Evolutionary conservation across 192 early-diverging fungal genomes (phyloP).

Genomic region (Linnemannia elongata): DNA sequence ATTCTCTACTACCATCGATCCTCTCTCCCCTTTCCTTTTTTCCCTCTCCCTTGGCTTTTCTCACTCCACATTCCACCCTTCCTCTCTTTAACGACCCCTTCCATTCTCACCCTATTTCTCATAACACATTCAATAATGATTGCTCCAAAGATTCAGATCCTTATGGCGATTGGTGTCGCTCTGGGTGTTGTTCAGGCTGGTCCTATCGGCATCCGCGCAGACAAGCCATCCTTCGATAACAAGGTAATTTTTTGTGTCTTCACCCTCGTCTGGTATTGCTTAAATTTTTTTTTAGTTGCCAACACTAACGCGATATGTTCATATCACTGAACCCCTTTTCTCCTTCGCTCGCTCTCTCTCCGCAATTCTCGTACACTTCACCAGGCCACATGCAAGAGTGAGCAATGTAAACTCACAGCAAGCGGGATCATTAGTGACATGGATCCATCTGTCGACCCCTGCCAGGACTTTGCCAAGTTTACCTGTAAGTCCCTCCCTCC

Average conservation of each 20-base stretch:
- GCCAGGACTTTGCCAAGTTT: constrained; percentile 73
- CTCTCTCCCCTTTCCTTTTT: too few relatives aligned
- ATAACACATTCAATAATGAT: background rate
- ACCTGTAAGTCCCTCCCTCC: constrained; percentile 57
- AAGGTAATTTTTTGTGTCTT: background rate
- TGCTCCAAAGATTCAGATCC: background rate
- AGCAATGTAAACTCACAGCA: constrained; percentile 64
- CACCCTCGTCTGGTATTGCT: too few relatives aligned
- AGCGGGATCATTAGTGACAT: constrained; percentile 60
- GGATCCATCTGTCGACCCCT: constrained; percentile 67
- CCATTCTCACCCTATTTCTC: too few relatives aligned
- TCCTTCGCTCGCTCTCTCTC: background rate
- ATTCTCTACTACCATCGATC: too few relatives aligned
- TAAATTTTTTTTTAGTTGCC: too few relatives aligned
- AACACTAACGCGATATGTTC: background rate
- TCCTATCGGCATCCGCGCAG: background rate
- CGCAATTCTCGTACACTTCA: background rate
- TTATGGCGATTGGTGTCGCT: background rate
- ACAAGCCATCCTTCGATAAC: background rate
- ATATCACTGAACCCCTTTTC: background rate
- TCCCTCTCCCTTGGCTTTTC: background rate
- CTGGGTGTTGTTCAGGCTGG: background rate
- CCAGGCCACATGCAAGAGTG: constrained; percentile 58
- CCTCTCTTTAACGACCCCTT: too few relatives aligned
- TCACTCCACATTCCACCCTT: background rate